Base-by-base conservation (phyloP, 1,284 basidiomycete genomes). In the Xerocomus nothofagi region DNA sequence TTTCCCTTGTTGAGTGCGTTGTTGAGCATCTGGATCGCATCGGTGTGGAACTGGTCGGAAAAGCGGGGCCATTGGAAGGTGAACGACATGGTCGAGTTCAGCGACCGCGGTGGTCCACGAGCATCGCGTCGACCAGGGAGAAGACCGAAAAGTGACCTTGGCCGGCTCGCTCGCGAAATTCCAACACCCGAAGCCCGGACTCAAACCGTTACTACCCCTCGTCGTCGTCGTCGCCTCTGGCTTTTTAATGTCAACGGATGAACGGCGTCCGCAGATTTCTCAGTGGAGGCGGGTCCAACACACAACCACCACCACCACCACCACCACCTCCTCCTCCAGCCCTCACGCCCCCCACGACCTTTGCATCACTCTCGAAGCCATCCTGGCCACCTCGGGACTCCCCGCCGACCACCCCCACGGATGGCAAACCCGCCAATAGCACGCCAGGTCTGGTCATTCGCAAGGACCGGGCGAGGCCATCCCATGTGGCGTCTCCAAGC, bases 31-130 rank as follows among this genome's bases (percentile, higher is more conserved):
- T 89, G 84, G 57, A 93, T 92, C 23, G 94, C 94, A 79, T 94
- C 87, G 62, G 88, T 84, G 71, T 95, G 92, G 65, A 98, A 98
- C 66, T 91, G 86, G 71, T 93, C 88, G 50, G 93, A 96, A 75
- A 99, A 99, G 58, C 89, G 84, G 40, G 93, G 92, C 97, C 97
- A 99, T 71, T 92, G 81, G 76, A 99, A 99, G 55, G 89, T 87
- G 76, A 99, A 99, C 60, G 93, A 96, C 95, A 98, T 98, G 61
- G 50, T 54, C 48, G 36, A 41, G n/a, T 43, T 39, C n/a, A n/a
- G n/a, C n/a, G n/a, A n/a, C n/a, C n/a, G n/a, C n/a, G n/a, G n/a
- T n/a, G n/a, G n/a, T n/a, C n/a, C n/a, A n/a, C n/a, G 62, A 18
- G 40, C 65, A 66, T 67, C 44, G 49, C 57, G 56, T 39, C 39